These are phyloP conservation scores for Echeveria elegans DNA, from an alignment of 164 flowering plant genomes.

Conservation along the genomic window DNA sequence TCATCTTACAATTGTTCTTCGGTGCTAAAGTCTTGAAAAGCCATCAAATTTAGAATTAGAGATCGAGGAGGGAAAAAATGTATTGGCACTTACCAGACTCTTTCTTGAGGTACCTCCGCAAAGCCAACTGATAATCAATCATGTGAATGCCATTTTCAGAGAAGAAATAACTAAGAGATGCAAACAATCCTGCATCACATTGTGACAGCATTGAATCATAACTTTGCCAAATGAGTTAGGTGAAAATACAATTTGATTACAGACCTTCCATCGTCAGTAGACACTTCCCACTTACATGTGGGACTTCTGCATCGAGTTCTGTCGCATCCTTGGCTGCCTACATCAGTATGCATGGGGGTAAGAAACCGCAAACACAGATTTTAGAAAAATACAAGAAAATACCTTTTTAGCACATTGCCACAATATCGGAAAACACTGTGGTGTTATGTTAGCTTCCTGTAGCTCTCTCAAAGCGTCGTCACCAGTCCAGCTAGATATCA, in stretches of 20 bases:
- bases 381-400: background rate
- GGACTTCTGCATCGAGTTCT: conserved; percentile 42
- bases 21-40: too few relatives aligned
- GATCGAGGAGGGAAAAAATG: background rate
- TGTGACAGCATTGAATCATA: background rate
- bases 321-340: conserved; percentile 81
- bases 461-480: conserved; percentile 77
- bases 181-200: conserved; percentile 50
- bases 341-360: conserved; percentile 10
- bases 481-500: conserved; percentile 75
- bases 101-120: conserved; percentile 48
- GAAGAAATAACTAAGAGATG: conserved; percentile 69
- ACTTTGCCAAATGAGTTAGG: background rate
- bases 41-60: background rate
- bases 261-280: conserved; percentile 67
- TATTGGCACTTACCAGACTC: conserved; percentile 43
- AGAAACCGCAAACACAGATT: background rate
- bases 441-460: conserved; percentile 63
- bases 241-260: background rate
- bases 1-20: too few relatives aligned
- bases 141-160: conserved; percentile 59
- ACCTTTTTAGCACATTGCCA: conserved; percentile 81
- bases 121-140: conserved; percentile 66
- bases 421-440: conserved; percentile 54
- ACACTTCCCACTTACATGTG: conserved; percentile 66